These are phyloP conservation scores for Clitocybe nebularis DNA, from an alignment of 1,284 basidiomycete species.

Conservation along the genomic window DNA sequence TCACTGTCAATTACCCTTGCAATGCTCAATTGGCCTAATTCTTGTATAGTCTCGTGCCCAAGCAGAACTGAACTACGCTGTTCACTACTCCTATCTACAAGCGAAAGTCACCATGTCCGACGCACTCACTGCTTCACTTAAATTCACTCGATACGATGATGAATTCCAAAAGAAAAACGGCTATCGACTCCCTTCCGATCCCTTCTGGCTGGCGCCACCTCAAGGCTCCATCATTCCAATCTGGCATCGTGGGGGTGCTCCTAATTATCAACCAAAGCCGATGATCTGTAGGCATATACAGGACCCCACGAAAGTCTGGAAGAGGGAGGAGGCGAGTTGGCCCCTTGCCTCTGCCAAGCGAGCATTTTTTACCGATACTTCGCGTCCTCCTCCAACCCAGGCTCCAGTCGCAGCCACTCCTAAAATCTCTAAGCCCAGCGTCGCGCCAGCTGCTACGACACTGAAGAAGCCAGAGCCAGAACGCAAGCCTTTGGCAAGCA, in stretches of 20 bases:
- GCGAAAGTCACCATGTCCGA: background rate
- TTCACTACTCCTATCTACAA: background rate
- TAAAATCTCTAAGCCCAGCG: background rate
- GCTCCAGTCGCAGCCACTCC: background rate
- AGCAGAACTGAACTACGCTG: background rate
- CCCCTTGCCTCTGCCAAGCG: background rate
- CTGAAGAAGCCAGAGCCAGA: background rate
- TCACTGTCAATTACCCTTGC: background rate
- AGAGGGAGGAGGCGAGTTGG: background rate
- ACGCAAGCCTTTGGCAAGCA: background rate
- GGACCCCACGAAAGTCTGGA: slow-evolving; percentile 1
- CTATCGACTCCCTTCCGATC: background rate
- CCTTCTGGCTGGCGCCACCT: background rate
- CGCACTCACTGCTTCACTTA: background rate
- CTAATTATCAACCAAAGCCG: background rate
- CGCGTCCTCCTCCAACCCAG: too few species aligned
- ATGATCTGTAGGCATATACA: background rate
- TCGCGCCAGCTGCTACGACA: background rate
- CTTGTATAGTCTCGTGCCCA: background rate
- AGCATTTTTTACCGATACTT: background rate
- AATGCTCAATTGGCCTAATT: background rate
- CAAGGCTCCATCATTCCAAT: background rate
- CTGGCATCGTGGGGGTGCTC: background rate
- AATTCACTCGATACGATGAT: background rate
- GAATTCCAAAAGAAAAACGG: slow-evolving; percentile 1